Evolutionary conservation across 164 flowering plant genomes (phyloP).

Genomic region (Chimonanthus salicifolius): DNA sequence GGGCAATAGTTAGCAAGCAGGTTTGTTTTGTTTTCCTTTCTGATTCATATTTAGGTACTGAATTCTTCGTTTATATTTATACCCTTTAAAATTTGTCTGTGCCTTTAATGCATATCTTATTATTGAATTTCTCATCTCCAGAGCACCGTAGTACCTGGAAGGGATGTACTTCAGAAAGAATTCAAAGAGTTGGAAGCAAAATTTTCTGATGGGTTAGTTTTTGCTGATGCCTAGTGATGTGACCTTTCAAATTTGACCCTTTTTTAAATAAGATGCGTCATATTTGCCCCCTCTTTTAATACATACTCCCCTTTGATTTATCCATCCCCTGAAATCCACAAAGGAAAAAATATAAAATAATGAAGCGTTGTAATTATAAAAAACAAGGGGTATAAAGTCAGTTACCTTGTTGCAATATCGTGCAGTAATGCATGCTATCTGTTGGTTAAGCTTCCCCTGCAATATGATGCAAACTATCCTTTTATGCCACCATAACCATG

Average conservation of each 20-base stretch:
- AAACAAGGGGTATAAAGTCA: too few species aligned
- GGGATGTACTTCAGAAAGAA: conserved; percentile 52
- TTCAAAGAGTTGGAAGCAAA: conserved; percentile 63
- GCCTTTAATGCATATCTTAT: not conserved
- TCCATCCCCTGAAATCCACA: not conserved
- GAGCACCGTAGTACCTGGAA: conserved; percentile 79
- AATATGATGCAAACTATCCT: too few species aligned
- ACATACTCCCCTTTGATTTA: not conserved
- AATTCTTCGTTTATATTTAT: not conserved
- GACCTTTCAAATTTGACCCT: not conserved
- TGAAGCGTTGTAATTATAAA: not conserved
- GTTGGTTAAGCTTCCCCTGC: not conserved
- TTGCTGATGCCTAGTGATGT: not conserved
- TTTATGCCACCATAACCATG: not conserved
- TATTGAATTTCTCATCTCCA: conserved; percentile 23
- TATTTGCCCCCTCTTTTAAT: not conserved
- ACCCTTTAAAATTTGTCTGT: not conserved
- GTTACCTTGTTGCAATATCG: not conserved
- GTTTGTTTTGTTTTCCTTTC: conserved; percentile 21
- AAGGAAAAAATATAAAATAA: too few species aligned
- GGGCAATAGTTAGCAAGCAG: conserved; percentile 88
- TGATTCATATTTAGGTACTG: not conserved
- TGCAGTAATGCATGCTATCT: not conserved
- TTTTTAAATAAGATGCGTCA: not conserved
- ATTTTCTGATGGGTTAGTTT: conserved; percentile 71